Evolutionary conservation across 1,139 yeast species (phyloP).

Genomic region (Blastobotrys niveus): DNA sequence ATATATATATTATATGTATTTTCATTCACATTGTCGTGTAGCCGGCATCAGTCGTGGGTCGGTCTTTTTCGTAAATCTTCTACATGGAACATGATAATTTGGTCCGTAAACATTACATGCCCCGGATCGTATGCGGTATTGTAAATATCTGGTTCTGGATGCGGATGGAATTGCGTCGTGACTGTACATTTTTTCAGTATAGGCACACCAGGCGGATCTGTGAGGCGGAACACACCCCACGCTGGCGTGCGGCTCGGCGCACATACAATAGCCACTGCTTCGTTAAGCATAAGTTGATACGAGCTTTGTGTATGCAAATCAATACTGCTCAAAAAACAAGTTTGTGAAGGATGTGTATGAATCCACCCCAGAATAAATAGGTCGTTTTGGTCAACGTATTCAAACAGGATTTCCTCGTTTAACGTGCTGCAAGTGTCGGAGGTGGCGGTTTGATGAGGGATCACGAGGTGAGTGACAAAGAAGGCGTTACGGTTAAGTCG

Average conservation of each 20-base stretch:
- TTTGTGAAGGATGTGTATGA: constrained; percentile 63
- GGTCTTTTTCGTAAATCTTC: constrained; percentile 48
- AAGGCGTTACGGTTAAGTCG: constrained; percentile 51
- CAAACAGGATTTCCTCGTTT: constrained; percentile 51
- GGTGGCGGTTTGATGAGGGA: constrained; percentile 56
- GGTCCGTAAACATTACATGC: constrained; percentile 42
- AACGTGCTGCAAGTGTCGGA: constrained; percentile 53
- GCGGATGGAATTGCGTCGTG: constrained; percentile 51
- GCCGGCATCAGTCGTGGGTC: no score
- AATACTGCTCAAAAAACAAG: constrained; percentile 55
- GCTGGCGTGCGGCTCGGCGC: constrained; percentile 47
- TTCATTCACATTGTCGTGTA: no score
- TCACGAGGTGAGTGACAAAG: constrained; percentile 50
- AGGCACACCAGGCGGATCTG: constrained; percentile 57
- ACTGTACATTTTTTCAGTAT: constrained; percentile 43
- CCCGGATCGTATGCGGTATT: constrained; percentile 45
- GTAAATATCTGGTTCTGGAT: constrained; percentile 45
- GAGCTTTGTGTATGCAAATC: constrained; percentile 60
- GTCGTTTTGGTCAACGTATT: constrained; percentile 47
- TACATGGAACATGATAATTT: constrained; percentile 35
- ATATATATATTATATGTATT: neutral
- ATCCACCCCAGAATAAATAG: constrained; percentile 61
- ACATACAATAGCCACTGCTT: constrained; percentile 58
- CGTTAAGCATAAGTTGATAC: constrained; percentile 62
- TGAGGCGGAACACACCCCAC: constrained; percentile 51